Evolutionary conservation across 164 flowering plant species (phyloP).

Genomic region (Kalanchoe fedtschenkoi): DNA sequence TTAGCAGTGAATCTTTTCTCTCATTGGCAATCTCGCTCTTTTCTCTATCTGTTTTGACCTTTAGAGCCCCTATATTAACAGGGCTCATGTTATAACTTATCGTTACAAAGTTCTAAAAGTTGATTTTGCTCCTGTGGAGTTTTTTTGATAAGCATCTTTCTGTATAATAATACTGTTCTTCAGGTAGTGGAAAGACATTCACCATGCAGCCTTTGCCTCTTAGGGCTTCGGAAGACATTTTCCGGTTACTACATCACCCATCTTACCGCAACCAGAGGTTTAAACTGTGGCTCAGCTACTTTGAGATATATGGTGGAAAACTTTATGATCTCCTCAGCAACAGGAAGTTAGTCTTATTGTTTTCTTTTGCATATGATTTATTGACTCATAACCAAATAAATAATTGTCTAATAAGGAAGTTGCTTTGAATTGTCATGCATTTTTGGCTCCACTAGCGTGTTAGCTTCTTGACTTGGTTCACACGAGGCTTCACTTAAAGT

Average conservation of each 20-base stretch:
- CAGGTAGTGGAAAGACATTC: slow-evolving; percentile 99
- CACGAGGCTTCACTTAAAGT: too few relatives aligned
- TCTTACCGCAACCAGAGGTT: slow-evolving; percentile 69
- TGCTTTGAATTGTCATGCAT: not conserved
- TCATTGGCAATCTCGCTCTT: not conserved
- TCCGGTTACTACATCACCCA: slow-evolving; percentile 81
- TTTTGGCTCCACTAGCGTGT: not conserved
- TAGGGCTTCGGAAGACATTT: slow-evolving; percentile 85
- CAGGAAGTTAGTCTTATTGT: slow-evolving; percentile 51
- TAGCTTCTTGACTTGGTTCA: not conserved
- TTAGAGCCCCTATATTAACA: too few relatives aligned
- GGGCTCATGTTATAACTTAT: too few relatives aligned
- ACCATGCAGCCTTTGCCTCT: slow-evolving; percentile 98
- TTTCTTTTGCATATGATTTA: not conserved
- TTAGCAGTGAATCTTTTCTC: not conserved
- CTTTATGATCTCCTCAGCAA: slow-evolving; percentile 95
- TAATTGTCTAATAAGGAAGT: too few relatives aligned
- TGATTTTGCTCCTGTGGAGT: too few relatives aligned
- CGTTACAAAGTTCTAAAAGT: too few relatives aligned
- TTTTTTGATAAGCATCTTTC: too few relatives aligned
- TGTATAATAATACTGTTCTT: slow-evolving; percentile 9
- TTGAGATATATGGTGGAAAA: slow-evolving; percentile 98
- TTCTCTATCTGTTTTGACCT: not conserved
- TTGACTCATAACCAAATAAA: too few relatives aligned
- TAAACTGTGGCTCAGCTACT: slow-evolving; percentile 94